Evolutionary conservation across 306 rosid species (phyloP).

Genomic region (Bauhinia variegata): DNA sequence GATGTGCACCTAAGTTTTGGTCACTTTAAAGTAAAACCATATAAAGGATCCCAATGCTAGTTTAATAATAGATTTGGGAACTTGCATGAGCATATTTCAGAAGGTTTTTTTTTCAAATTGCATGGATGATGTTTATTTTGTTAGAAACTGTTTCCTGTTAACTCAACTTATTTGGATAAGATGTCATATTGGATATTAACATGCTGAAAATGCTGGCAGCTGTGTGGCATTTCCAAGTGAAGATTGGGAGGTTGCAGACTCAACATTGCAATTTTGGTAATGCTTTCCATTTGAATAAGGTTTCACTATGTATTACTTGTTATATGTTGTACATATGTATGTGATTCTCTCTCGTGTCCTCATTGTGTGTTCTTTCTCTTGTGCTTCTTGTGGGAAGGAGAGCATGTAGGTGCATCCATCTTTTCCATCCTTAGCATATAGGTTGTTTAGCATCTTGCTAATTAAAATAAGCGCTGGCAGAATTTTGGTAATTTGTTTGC

Average conservation of each 20-base stretch:
- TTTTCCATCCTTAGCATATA: slow-evolving; percentile 3
- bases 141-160: background rate
- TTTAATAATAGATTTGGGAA: slow-evolving; percentile 28
- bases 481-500: slow-evolving; percentile 16
- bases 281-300: slow-evolving; percentile 27
- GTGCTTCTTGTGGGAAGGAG: background rate
- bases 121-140: slow-evolving; percentile 21
- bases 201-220: slow-evolving; percentile 56
- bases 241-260: slow-evolving; percentile 98
- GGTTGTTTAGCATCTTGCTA: slow-evolving; percentile 23
- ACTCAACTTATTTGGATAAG: slow-evolving; percentile 32
- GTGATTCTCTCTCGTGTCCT: slow-evolving; percentile 21
- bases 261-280: slow-evolving; percentile 95
- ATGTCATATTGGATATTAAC: slow-evolving; percentile 36
- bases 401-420: slow-evolving; percentile 4
- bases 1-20: slow-evolving; percentile 14
- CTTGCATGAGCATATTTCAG: slow-evolving; percentile 30
- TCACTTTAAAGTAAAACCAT: slow-evolving; percentile 14
- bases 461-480: slow-evolving; percentile 17
- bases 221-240: slow-evolving; percentile 92
- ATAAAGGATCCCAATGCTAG: slow-evolving; percentile 18
- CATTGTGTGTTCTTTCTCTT: slow-evolving; percentile 9
- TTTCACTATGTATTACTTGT: slow-evolving; percentile 23
- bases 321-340: slow-evolving; percentile 30
- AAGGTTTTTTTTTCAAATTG: background rate